These are phyloP conservation scores for Conringia planisiliqua DNA, from an alignment of 345 rosid genomes.

Conservation along the genomic window DNA sequence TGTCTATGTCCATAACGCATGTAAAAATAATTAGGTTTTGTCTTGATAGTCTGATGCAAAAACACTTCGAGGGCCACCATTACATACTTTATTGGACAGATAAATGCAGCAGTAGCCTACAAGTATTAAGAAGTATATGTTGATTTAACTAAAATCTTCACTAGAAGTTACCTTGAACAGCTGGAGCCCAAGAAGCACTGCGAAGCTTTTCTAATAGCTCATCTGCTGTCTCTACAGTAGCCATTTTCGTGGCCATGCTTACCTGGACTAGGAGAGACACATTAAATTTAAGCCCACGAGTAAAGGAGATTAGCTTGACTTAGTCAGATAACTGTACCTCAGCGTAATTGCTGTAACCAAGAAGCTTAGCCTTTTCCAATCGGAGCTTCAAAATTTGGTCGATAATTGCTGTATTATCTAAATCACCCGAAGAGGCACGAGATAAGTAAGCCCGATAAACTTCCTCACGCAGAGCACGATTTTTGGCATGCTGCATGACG, in stretches of 20 bases:
- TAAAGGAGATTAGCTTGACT: slow-evolving; percentile 1
- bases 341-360: slow-evolving; percentile 76
- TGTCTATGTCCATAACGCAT: slow-evolving; percentile 43
- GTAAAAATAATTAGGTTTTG: slow-evolving; percentile 1
- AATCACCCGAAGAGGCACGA: slow-evolving; percentile 80
- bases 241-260: slow-evolving; percentile 99
- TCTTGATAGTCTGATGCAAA: neutral
- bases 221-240: slow-evolving; percentile 82
- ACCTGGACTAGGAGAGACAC: slow-evolving; percentile 45
- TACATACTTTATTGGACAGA: neutral
- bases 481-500: slow-evolving; percentile 89
- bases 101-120: neutral
- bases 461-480: slow-evolving; percentile 87
- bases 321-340: slow-evolving; percentile 53
- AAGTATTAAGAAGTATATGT: neutral
- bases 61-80: neutral
- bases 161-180: slow-evolving; percentile 67
- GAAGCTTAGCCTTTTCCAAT: slow-evolving; percentile 83
- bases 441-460: slow-evolving; percentile 67
- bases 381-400: slow-evolving; percentile 80
- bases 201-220: slow-evolving; percentile 88
- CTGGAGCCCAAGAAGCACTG: slow-evolving; percentile 87
- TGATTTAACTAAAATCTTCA: neutral
- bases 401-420: slow-evolving; percentile 73
- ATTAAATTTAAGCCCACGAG: slow-evolving; percentile 19